Base-by-base conservation (phyloP, 2,329 filamentous ascomycete genomes). In the Rutstroemia sp. region DNA sequence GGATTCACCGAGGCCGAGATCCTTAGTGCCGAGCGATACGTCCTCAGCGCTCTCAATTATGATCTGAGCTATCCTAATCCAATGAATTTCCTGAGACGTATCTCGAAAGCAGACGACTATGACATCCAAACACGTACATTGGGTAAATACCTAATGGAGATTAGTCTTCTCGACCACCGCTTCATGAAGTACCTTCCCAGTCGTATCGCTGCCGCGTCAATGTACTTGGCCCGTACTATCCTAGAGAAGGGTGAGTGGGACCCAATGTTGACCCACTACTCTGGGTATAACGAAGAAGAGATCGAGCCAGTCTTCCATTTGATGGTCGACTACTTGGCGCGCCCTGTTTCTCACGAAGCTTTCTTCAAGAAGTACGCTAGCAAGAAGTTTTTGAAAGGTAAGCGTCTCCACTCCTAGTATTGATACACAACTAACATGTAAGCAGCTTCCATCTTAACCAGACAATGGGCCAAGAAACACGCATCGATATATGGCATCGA, bases 331-430 rank as follows among this genome's bases (percentile, higher is more conserved):
- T 99, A 99, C 71, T 86, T 99, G 40, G 88, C 88, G 58, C 85
- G 89, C 12, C 94, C 92, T 25, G 88, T 96, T 54, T 82, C 86
- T 45, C 94, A 99, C 69, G 92, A 97, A 71, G 95, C 94, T 39
- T 96, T 99, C 79, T 97, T 96, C 81, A 96, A 95, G 82, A 99
- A 99, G 75, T 99, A 99, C 72, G 94, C 94, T 56, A 95, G 90
- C 82, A 99, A 97, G 80, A 96, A 96, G 76, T 99, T 97, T 76
- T 77, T 97, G 67, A 99, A 99, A 78, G 92, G 92, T 96, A 84
- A 75, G 80, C 66, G 57, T 49, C 17, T 6, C 23, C 21, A 27
- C 21, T 5, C n/a, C 39, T 40, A 16, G 30, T 9, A 47, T 10
- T 25, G 17, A 17, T 25, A 21, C 6, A 12, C 4, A 12, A 69